Evolutionary conservation across 108 stramenopile genomes (phyloP).

Genomic region (Cyclostephanos tholiformis): DNA sequence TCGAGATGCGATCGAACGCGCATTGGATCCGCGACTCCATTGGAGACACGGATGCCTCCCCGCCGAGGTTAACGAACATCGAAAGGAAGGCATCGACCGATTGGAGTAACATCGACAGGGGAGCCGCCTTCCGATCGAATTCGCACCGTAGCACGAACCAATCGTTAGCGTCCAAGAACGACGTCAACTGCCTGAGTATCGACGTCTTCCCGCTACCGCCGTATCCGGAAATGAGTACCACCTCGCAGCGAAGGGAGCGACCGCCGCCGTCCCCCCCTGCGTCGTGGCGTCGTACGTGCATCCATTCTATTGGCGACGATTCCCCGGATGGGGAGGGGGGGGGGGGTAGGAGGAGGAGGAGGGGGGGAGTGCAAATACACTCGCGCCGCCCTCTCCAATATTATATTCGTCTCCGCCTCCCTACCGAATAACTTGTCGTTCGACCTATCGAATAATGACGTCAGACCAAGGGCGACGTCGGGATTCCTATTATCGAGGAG

Average conservation of each 20-base stretch:
- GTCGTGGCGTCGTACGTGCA: no score
- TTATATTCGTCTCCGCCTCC: neutral
- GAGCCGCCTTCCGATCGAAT: neutral
- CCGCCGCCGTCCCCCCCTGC: no score
- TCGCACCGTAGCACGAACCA: slow-evolving; percentile 13
- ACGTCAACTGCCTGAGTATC: neutral
- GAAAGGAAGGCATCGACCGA: neutral
- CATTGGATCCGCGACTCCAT: neutral
- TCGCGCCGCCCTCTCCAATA: neutral
- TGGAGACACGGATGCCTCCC: no score
- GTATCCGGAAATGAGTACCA: neutral
- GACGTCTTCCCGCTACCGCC: neutral
- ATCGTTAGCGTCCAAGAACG: neutral
- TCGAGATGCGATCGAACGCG: neutral
- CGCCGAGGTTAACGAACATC: neutral
- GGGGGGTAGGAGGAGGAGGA: no score
- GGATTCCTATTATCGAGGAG: slow-evolving; percentile 7
- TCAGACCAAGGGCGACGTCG: neutral
- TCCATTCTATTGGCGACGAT: neutral
- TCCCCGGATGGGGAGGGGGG: no score
- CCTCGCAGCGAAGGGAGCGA: slow-evolving; percentile 1
- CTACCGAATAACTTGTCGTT: slow-evolving; percentile 2
- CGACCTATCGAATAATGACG: neutral
- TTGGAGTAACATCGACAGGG: neutral
- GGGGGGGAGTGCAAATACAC: neutral